Evolutionary conservation across 2,329 filamentous ascomycete genomes (phyloP).

Genomic region (Calonectria pteridis): DNA sequence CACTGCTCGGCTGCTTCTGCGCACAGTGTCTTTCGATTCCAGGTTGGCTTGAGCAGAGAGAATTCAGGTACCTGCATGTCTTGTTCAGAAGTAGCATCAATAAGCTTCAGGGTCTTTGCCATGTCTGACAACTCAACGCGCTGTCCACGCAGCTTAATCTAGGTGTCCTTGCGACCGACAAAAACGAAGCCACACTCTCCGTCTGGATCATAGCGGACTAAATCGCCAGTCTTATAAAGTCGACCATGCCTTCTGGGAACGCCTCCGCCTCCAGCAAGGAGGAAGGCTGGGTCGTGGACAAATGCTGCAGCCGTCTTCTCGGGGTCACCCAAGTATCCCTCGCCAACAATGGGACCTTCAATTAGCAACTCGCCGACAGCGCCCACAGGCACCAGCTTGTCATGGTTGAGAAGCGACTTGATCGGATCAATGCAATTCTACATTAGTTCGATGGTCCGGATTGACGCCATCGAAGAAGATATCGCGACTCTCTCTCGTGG

Average conservation of each 20-base stretch:
- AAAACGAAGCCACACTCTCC: conserved; percentile 67
- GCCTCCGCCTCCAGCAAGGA: conserved; percentile 53
- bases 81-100: conserved; percentile 24
- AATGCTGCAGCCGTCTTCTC: conserved; percentile 70
- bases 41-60: conserved; percentile 50
- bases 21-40: conserved; percentile 48
- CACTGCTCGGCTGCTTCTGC: conserved; percentile 50
- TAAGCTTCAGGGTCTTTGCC: conserved; percentile 51
- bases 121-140: conserved; percentile 68
- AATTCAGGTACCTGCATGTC: conserved; percentile 50
- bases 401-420: conserved; percentile 51
- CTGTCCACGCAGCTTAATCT: conserved; percentile 76
- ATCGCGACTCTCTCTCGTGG: not conserved
- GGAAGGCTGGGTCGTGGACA: conserved; percentile 67
- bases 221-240: conserved; percentile 72
- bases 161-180: conserved; percentile 74
- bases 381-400: conserved; percentile 61
- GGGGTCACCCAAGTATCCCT: conserved; percentile 70
- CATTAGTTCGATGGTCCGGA: not conserved
- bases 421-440: not conserved
- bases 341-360: conserved; percentile 71
- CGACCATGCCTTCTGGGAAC: conserved; percentile 55
- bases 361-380: conserved; percentile 66
- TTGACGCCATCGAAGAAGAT: not conserved
- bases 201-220: conserved; percentile 66